A percentile compares a stretch with the other conserved stretches of the same genome.
phyloP scores from a whole-genome alignment of 2,329 filamentous ascomycete genomes.

The Diaporthe sp. region DNA sequence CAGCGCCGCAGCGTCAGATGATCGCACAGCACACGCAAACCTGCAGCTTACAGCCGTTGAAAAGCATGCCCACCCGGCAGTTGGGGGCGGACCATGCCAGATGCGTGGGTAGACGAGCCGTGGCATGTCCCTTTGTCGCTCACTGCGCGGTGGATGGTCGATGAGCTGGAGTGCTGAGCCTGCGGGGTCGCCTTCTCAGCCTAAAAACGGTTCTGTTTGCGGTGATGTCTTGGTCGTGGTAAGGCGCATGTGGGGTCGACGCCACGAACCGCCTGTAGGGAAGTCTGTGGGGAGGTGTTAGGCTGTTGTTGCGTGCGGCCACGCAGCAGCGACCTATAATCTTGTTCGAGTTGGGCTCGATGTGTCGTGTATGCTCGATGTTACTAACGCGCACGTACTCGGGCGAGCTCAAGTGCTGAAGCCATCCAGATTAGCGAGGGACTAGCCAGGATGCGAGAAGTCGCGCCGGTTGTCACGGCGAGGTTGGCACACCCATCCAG shows the following conservation, averaged over 20 bases:
- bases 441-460: background rate
- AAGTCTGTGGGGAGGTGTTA: background rate
- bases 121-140: conserved; percentile 17
- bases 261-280: background rate
- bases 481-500: background rate
- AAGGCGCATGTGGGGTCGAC: background rate
- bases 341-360: background rate
- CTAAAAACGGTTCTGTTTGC: background rate
- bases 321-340: background rate
- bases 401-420: background rate
- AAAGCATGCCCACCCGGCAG: background rate
- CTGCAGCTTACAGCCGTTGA: background rate
- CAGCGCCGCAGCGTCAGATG: background rate
- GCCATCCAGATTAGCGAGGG: background rate
- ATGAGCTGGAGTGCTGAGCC: background rate
- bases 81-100: conserved; percentile 19
- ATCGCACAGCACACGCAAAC: background rate
- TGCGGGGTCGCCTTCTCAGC: background rate
- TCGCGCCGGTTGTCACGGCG: no score
- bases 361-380: background rate
- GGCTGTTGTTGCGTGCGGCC: background rate
- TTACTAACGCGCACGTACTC: background rate
- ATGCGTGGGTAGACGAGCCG: conserved; percentile 3
- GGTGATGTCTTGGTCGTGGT: background rate
- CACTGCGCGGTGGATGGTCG: background rate